These are phyloP conservation scores for Gossypium lobatum DNA, from an alignment of 441 rosid genomes.

Conservation along the genomic window DNA sequence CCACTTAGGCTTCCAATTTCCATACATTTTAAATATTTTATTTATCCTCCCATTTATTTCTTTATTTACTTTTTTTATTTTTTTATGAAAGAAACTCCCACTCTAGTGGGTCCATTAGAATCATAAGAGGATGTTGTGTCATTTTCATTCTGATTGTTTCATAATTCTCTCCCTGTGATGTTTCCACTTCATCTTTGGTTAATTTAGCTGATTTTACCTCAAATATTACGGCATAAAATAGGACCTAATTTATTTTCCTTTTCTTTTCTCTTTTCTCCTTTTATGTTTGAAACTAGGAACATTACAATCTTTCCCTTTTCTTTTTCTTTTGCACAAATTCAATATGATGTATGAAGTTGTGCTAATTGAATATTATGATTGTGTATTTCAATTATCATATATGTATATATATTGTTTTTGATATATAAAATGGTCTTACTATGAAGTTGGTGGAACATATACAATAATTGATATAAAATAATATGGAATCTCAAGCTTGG, in stretches of 20 bases:
- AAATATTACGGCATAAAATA: neutral
- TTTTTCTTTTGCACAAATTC: neutral
- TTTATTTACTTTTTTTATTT: neutral
- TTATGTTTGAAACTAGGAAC: too few relatives aligned
- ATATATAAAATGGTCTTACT: neutral
- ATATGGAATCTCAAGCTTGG: conserved; percentile 8
- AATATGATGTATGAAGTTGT: neutral
- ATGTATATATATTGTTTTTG: neutral
- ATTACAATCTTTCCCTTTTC: too few relatives aligned
- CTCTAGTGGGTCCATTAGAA: conserved; percentile 20
- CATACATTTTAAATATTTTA: neutral
- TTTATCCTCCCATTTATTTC: neutral
- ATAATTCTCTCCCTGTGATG: conserved; percentile 30
- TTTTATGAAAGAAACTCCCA: neutral
- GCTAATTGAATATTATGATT: neutral
- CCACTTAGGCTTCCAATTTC: conserved; percentile 23
- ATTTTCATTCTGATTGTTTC: conserved; percentile 33
- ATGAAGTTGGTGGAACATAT: neutral
- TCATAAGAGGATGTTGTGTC: conserved; percentile 24
- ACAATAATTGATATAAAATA: conserved; percentile 3
- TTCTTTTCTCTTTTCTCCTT: neutral
- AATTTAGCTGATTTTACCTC: neutral
- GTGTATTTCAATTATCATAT: neutral
- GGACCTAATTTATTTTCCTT: too few relatives aligned
- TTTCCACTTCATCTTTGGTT: neutral